These are phyloP conservation scores for Entelexis paramagnoliae DNA, from an alignment of 1,139 yeast genomes.

Conservation along the genomic window DNA sequence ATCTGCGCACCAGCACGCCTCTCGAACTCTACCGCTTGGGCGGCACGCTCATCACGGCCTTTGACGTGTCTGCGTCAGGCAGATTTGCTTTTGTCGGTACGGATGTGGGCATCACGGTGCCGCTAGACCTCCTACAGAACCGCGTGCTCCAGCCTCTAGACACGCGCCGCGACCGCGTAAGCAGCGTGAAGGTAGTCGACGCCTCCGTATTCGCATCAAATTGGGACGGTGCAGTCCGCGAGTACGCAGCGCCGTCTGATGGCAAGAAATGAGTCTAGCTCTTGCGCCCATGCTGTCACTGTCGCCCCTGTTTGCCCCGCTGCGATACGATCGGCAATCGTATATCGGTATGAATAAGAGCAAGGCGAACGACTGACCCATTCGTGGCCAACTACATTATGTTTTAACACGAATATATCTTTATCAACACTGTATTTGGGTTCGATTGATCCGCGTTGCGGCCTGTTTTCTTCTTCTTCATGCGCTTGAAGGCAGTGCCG, in stretches of 20 bases:
- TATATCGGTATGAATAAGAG: too few species aligned
- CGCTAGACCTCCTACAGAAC: constrained; percentile 17
- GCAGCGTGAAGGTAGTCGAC: constrained; percentile 13
- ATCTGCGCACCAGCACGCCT: constrained; percentile 13
- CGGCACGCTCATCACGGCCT: constrained; percentile 5
- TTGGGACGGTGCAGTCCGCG: constrained; percentile 19
- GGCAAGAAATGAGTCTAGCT: background rate
- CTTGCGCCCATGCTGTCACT: too few species aligned
- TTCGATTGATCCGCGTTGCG: too few species aligned
- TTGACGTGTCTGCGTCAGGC: constrained; percentile 21
- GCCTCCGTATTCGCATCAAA: constrained; percentile 7
- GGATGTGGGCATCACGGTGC: constrained; percentile 12
- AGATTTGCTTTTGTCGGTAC: constrained; percentile 20
- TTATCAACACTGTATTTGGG: too few species aligned
- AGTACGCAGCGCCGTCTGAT: background rate
- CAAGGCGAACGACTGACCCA: too few species aligned
- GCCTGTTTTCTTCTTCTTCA: too few species aligned
- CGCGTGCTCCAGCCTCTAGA: constrained; percentile 8
- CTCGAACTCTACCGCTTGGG: constrained; percentile 5
- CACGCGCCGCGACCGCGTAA: constrained; percentile 15
- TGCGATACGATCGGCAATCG: too few species aligned
- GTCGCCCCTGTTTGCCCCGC: too few species aligned
- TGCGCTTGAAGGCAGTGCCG: too few species aligned
- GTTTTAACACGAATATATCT: too few species aligned
- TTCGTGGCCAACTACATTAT: too few species aligned